Conservation (phyloP, 768 basidiomycete genomes). For the Paxillus ammoniavirescens region DNA sequence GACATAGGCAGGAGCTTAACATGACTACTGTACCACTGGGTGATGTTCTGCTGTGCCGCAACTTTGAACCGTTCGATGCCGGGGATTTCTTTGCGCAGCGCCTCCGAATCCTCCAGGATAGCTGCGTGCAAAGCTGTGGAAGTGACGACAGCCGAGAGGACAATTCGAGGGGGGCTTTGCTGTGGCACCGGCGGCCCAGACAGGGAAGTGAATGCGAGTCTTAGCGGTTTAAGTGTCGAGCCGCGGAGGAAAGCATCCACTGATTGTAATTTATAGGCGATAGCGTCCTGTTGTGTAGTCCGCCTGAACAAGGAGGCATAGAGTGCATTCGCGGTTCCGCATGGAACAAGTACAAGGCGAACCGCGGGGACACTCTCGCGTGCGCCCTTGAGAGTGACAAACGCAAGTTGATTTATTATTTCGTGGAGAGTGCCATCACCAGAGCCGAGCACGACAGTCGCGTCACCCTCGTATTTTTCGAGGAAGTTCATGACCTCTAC, state of each 20-base stretch:
- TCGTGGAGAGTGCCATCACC: slow-evolving; percentile 96
- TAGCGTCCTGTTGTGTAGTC: slow-evolving; percentile 17
- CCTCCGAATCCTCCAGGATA: slow-evolving; percentile 81
- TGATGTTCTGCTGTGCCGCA: slow-evolving; percentile 75
- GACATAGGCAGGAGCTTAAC: slow-evolving; percentile 55
- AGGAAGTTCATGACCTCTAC: slow-evolving; percentile 42
- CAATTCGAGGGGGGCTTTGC: slow-evolving; percentile 18
- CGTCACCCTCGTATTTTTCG: slow-evolving; percentile 23
- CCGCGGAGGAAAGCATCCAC: slow-evolving; percentile 49
- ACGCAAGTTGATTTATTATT: slow-evolving; percentile 60
- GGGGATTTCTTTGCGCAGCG: slow-evolving; percentile 63
- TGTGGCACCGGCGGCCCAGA: slow-evolving; percentile 29
- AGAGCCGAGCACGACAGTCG: slow-evolving; percentile 64
- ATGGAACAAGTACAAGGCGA: slow-evolving; percentile 58
- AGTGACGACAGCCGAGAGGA: slow-evolving; percentile 76
- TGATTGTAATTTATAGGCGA: slow-evolving; percentile 52
- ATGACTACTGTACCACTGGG: slow-evolving; percentile 63
- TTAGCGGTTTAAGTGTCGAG: slow-evolving; percentile 41
- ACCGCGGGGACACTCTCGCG: slow-evolving; percentile 26
- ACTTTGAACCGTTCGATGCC: slow-evolving; percentile 85
- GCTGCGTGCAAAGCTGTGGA: slow-evolving; percentile 85
- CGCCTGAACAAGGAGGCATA: slow-evolving; percentile 76
- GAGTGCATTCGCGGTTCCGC: slow-evolving; percentile 93
- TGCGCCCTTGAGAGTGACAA: slow-evolving; percentile 19
- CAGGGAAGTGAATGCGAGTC: slow-evolving; percentile 53